A percentile compares a stretch with the other conserved stretches of the same genome.
These are phyloP conservation scores for Didymella segeticola DNA, from an alignment of 2,329 filamentous ascomycete genomes.

Conservation along the genomic window DNA sequence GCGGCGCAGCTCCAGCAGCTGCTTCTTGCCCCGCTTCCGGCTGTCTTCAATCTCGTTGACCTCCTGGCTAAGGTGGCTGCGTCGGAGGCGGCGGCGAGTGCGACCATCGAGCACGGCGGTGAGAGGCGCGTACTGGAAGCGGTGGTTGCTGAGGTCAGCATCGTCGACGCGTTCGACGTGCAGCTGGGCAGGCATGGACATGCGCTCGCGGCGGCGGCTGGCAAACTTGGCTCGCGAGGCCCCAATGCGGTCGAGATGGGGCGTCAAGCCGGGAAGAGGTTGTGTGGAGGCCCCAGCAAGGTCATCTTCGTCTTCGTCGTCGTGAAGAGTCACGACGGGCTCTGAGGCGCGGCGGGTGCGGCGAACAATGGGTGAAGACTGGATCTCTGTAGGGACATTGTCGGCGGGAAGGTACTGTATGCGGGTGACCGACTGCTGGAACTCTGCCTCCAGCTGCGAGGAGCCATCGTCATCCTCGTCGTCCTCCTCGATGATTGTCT, in stretches of 20 bases:
- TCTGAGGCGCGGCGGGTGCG: constrained; percentile 45
- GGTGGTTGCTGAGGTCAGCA: constrained; percentile 24
- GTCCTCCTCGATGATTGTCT: constrained; percentile 20
- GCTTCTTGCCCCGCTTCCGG: constrained; percentile 47
- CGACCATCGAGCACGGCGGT: constrained; percentile 42
- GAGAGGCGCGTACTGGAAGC: constrained; percentile 46
- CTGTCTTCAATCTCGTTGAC: constrained; percentile 49
- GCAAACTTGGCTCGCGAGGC: constrained; percentile 34
- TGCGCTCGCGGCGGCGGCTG: constrained; percentile 38
- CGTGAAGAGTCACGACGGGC: constrained; percentile 32
- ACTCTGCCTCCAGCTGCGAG: constrained; percentile 42
- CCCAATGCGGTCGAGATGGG: constrained; percentile 41
- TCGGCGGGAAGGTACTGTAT: constrained; percentile 27
- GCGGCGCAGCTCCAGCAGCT: constrained; percentile 45
- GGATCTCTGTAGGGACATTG: constrained; percentile 19
- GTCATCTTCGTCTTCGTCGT: constrained; percentile 28
- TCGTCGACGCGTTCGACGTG: constrained; percentile 36
- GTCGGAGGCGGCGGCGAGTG: constrained; percentile 49
- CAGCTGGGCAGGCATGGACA: constrained; percentile 47
- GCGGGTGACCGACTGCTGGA: constrained; percentile 38
- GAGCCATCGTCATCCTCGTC: constrained; percentile 33
- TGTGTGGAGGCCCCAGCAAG: constrained; percentile 32
- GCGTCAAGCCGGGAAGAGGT: constrained; percentile 39
- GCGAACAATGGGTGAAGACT: constrained; percentile 25
- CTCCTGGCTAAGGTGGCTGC: constrained; percentile 51